A percentile compares a stretch with the other conserved stretches of the same genome.
Evolutionary conservation across 257 asterid species (phyloP).

Genomic region (Solanum clarkiae): DNA sequence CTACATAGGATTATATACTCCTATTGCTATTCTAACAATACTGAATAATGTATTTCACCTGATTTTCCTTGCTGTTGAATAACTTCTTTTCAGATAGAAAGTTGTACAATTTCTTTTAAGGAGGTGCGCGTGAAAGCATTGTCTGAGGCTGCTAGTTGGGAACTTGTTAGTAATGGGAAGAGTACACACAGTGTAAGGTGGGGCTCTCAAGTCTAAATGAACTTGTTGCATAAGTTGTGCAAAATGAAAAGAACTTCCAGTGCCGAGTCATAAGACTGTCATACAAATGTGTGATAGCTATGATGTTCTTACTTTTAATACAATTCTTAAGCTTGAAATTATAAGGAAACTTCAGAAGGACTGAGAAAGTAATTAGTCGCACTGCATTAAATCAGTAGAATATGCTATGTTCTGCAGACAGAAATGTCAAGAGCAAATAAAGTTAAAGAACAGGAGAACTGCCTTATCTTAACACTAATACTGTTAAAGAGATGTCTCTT

Average conservation of each 20-base stretch:
- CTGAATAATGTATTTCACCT: neutral
- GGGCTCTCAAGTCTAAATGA: neutral
- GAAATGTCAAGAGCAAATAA: neutral
- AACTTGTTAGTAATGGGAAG: constrained; percentile 13
- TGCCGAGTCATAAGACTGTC: neutral
- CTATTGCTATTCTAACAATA: neutral
- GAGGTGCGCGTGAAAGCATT: constrained; percentile 31
- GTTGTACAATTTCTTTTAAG: constrained; percentile 14
- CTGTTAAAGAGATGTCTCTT: neutral
- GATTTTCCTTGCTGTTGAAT: neutral
- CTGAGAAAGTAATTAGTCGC: neutral
- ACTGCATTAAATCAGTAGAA: neutral
- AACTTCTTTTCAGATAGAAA: constrained; percentile 17
- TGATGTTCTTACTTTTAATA: neutral
- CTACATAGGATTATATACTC: too few species aligned
- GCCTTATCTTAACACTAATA: neutral
- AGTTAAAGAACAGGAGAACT: neutral
- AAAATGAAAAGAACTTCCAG: neutral
- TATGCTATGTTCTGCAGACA: neutral
- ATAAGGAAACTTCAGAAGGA: neutral
- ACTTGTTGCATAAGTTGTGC: neutral
- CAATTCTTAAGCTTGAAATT: neutral
- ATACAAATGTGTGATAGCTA: neutral
- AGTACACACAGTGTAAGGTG: constrained; percentile 22
- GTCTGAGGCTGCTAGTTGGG: constrained; percentile 30